A percentile compares a stretch with the other conserved stretches of the same genome.
Evolutionary conservation across 202 grass and related monocot genomes (phyloP).

Genomic region (Dendrocalamus latiflorus): DNA sequence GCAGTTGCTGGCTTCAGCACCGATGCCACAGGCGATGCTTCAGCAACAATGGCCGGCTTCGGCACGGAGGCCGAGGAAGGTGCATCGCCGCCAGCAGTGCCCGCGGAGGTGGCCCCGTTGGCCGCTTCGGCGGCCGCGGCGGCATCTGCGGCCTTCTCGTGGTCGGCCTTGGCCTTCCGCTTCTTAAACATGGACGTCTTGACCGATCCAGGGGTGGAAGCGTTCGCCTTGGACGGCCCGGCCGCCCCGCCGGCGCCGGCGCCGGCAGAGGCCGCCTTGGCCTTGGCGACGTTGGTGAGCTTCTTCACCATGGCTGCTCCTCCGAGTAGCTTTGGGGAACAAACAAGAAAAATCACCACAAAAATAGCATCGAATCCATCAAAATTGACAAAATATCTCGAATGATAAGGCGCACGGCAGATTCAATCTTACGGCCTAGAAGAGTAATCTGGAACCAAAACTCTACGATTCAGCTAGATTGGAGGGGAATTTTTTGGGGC

Average conservation of each 20-base stretch:
- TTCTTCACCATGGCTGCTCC: slow-evolving; percentile 36
- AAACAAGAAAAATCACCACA: slow-evolving; percentile 24
- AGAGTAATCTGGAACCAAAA: background rate
- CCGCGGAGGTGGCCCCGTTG: background rate
- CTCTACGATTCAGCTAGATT: background rate
- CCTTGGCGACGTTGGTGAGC: slow-evolving; percentile 1
- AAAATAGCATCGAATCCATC: background rate
- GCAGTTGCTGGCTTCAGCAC: background rate
- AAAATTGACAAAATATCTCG: background rate
- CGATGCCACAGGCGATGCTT: slow-evolving; percentile 13
- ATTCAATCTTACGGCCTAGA: background rate
- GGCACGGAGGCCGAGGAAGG: background rate
- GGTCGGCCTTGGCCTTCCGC: background rate
- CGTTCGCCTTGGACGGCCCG: background rate
- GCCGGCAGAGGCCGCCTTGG: background rate
- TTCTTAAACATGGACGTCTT: slow-evolving; percentile 28
- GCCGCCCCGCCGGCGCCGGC: background rate
- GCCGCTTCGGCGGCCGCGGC: background rate
- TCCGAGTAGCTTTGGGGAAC: background rate
- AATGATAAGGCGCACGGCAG: background rate
- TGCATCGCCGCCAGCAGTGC: slow-evolving; percentile 1
- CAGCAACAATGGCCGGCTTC: background rate
- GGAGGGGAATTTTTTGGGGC: background rate
- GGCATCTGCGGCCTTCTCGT: background rate
- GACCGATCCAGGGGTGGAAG: slow-evolving; percentile 14